phyloP scores from a whole-genome alignment of 352 stramenopile genomes.

The Thalassiosira livingstoniorum region DNA sequence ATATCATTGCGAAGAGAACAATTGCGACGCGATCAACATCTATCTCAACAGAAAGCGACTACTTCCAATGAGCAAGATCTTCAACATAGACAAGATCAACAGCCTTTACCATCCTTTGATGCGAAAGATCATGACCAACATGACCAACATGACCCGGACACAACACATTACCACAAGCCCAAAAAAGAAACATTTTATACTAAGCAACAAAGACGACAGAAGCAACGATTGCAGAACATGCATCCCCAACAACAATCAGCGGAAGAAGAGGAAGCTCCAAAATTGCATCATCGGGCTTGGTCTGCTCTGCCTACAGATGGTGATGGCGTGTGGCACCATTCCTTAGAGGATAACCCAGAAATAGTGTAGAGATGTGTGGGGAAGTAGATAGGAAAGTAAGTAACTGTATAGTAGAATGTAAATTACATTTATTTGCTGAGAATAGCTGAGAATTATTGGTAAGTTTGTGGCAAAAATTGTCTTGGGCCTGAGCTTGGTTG shows the following conservation, averaged over 20 bases:
- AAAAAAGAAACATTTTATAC: conserved; percentile 32
- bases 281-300: conserved; percentile 54
- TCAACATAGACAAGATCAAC: background rate
- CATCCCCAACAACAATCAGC: conserved; percentile 13
- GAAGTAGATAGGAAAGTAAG: too few relatives aligned
- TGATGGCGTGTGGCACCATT: conserved; percentile 36
- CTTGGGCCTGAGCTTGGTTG: too few relatives aligned
- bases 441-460: too few relatives aligned
- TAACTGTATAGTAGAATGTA: too few relatives aligned
- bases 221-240: conserved; percentile 30
- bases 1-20: conserved; percentile 9
- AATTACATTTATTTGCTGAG: too few relatives aligned
- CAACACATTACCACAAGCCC: conserved; percentile 22
- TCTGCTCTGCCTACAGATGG: conserved; percentile 20
- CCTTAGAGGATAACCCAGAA: conserved; percentile 23
- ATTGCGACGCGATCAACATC: background rate
- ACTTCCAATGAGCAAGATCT: conserved; percentile 2
- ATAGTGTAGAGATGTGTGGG: too few relatives aligned
- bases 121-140: background rate
- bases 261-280: conserved; percentile 1
- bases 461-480: too few relatives aligned
- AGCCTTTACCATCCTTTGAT: background rate
- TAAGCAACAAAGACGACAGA: conserved; percentile 44
- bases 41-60: background rate
- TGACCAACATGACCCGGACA: background rate